phyloP scores from a whole-genome alignment of 371 early-diverging fungal genomes.

The Lichtheimia corymbifera region DNA sequence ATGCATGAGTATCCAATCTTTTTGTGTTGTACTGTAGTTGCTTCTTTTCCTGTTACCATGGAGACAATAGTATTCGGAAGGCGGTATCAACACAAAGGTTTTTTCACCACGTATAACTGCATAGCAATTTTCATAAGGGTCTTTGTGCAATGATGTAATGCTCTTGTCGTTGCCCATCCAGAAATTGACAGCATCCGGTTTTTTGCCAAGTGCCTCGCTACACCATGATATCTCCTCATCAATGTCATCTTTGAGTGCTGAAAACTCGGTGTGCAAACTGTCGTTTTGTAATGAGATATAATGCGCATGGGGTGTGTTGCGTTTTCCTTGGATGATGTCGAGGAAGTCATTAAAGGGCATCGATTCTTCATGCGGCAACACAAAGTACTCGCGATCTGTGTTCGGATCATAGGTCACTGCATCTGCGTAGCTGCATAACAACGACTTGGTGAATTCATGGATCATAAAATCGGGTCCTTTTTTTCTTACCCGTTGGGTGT shows the following conservation, averaged over 20 bases:
- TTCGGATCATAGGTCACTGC: slow-evolving; percentile 57
- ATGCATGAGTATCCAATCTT: neutral
- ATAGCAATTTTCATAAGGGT: slow-evolving; percentile 82
- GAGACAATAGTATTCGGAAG: slow-evolving; percentile 67
- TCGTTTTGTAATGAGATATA: slow-evolving; percentile 78
- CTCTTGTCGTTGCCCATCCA: slow-evolving; percentile 74
- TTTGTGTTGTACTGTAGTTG: neutral
- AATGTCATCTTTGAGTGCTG: slow-evolving; percentile 57
- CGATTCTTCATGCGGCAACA: slow-evolving; percentile 63
- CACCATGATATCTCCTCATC: slow-evolving; percentile 65
- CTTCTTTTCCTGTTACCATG: slow-evolving; percentile 44
- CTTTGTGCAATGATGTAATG: slow-evolving; percentile 75
- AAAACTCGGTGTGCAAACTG: slow-evolving; percentile 60
- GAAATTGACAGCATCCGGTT: slow-evolving; percentile 79
- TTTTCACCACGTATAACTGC: slow-evolving; percentile 73
- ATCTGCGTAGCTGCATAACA: slow-evolving; percentile 58
- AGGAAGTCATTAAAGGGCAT: slow-evolving; percentile 64
- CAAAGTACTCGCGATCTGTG: slow-evolving; percentile 58
- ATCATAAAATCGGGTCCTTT: too few species aligned
- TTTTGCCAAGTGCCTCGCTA: slow-evolving; percentile 61
- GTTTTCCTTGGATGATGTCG: slow-evolving; percentile 38
- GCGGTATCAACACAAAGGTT: slow-evolving; percentile 71
- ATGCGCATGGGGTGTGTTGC: slow-evolving; percentile 27
- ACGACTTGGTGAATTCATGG: neutral
- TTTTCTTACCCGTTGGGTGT: slow-evolving; percentile 49